Evolutionary conservation across 768 basidiomycete species (phyloP).

Genomic region (Pholiota molesta): DNA sequence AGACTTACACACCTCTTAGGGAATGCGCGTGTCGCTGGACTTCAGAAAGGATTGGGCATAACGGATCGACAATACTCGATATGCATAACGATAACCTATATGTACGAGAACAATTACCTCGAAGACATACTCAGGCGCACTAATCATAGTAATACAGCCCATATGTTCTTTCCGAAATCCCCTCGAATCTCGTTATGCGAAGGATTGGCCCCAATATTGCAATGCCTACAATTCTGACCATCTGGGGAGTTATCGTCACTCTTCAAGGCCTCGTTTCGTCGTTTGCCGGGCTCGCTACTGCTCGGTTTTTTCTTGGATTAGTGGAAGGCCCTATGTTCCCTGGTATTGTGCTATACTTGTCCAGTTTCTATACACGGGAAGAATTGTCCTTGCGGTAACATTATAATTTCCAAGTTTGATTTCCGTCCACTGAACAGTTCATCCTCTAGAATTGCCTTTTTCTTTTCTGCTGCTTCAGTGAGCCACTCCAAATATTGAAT

Average conservation of each 20-base stretch:
- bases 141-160: conserved; percentile 28
- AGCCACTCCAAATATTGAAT: neutral
- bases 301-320: conserved; percentile 54
- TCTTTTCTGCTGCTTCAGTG: conserved; percentile 43
- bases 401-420: neutral
- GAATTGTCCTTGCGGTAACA: conserved; percentile 36
- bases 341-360: conserved; percentile 44
- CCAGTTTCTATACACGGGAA: conserved; percentile 38
- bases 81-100: conserved; percentile 34
- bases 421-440: neutral
- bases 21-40: conserved; percentile 52
- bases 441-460: conserved; percentile 38
- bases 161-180: conserved; percentile 50
- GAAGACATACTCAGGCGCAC: no score
- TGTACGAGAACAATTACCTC: conserved; percentile 23
- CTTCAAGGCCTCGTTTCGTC: conserved; percentile 52
- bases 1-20: conserved; percentile 23
- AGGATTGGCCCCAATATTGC: conserved; percentile 49
- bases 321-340: conserved; percentile 51
- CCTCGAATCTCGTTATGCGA: conserved; percentile 47
- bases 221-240: conserved; percentile 49
- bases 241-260: conserved; percentile 53
- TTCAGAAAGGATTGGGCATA: conserved; percentile 45
- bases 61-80: conserved; percentile 43
- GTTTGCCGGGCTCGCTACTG: conserved; percentile 50